These are phyloP conservation scores for Melampsora americana DNA, from an alignment of 1,284 basidiomycete species.

Conservation along the genomic window DNA sequence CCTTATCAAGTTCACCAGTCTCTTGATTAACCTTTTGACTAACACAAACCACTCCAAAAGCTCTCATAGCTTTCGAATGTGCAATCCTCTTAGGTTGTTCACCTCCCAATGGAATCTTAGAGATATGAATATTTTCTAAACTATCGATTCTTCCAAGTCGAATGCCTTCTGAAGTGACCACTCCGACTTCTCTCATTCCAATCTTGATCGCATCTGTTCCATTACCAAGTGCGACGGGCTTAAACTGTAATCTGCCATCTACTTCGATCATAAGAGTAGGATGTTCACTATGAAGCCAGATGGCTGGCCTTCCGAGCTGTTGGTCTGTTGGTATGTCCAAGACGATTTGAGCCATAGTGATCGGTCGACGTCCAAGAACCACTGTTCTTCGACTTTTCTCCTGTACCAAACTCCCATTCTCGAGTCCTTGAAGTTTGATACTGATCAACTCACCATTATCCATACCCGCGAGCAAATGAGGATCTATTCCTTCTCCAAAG, in stretches of 20 bases:
- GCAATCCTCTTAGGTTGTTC: conserved; percentile 32
- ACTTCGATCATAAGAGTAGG: conserved; percentile 2
- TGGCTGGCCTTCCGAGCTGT: not conserved
- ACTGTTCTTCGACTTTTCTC: not conserved
- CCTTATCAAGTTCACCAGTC: conserved; percentile 8
- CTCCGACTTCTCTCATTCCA: not conserved
- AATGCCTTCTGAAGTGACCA: not conserved
- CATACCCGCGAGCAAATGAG: conserved; percentile 15
- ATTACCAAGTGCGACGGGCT: conserved; percentile 7
- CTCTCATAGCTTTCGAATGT: conserved; percentile 14
- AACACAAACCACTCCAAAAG: conserved; percentile 32
- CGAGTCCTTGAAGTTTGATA: not conserved
- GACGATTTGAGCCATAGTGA: conserved; percentile 2
- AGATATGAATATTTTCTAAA: conserved; percentile 7
- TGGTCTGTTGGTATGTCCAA: not conserved
- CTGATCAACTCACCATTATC: conserved; percentile 22
- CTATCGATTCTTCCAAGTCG: conserved; percentile 12
- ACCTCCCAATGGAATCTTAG: conserved; percentile 24
- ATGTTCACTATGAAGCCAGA: conserved; percentile 22
- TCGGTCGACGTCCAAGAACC: conserved; percentile 12
- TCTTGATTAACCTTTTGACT: conserved; percentile 18
- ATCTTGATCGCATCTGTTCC: not conserved
- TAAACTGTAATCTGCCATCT: conserved; percentile 11
- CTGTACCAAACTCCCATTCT: not conserved
- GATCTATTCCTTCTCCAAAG: not conserved